Evolutionary conservation across 176 grass and related monocot species (phyloP), one percentile per base, ranked within the genome.

Genomic region (Lolium rigidum): DNA sequence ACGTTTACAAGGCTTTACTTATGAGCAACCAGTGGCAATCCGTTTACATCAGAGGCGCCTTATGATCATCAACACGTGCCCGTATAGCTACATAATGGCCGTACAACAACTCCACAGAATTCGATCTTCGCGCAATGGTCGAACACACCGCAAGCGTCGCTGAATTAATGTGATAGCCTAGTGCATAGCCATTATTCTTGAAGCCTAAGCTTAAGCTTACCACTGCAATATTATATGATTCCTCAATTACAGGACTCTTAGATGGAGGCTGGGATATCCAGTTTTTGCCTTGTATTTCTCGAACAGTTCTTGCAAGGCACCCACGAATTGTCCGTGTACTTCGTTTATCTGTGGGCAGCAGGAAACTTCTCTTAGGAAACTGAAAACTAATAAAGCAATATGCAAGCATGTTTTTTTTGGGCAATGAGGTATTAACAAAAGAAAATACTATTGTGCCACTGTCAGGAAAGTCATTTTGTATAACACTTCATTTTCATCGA

Each of bases 231-330:
- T 77, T 86, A 91, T 77, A 95, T 61, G 78, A 86, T 58, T 5
- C 47, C 47, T 7, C 72, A 75, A 51, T 17, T 17, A 95, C 83
- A 98, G 54, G 78, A 98, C 74, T 77, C 93, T 86, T 22, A 98
- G 91, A 81, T 84, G 86, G 41, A 93, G 91, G 46, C 86, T 43
- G 9, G 86, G 83, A 85, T 94, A 95, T 49, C 90, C 95, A 71
- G 81, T 64, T 86, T 74, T 93, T 2, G 3, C 60, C 86, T 92
- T 98, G 82, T 98, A 90, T 70, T 92, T 98, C 60, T 98, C 91
- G 65, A 94, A 95, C 21, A 98, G 80, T 14, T 94, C 89, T 77
- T 89, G 86, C 81, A 98, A 78, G 20, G 90, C 93, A 2, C 18
- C 46, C 24, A 95, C 64, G 71, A 98, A 98, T 44, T 85, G 86